phyloP scores from a whole-genome alignment of 2,329 filamentous ascomycete genomes.

The Geosmithia morbida region DNA sequence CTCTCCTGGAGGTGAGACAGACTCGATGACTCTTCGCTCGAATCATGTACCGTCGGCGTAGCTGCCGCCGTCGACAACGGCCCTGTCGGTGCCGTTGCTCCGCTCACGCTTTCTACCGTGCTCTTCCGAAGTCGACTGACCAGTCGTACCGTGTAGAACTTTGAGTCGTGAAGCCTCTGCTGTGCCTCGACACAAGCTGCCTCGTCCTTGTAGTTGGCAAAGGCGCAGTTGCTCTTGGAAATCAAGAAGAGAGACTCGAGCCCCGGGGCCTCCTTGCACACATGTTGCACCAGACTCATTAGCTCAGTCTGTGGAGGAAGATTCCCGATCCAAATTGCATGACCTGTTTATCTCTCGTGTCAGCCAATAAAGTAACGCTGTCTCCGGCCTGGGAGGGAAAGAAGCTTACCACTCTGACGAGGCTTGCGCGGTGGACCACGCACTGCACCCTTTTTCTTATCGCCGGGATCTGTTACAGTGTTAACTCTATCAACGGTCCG shows the following conservation, averaged over 20 bases:
- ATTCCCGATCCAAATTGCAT: conserved; percentile 94
- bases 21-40: neutral
- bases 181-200: conserved; percentile 61
- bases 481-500: neutral
- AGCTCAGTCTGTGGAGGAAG: conserved; percentile 72
- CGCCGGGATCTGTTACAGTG: neutral
- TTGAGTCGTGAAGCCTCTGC: conserved; percentile 76
- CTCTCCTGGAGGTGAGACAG: neutral
- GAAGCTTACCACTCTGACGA: conserved; percentile 42
- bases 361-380: conserved; percentile 3
- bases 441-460: conserved; percentile 10
- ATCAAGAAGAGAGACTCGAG: conserved; percentile 89
- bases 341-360: conserved; percentile 32
- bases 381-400: neutral
- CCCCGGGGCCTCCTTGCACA: conserved; percentile 63
- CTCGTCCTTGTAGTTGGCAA: conserved; percentile 87
- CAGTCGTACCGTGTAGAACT: conserved; percentile 71
- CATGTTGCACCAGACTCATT: conserved; percentile 77
- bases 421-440: conserved; percentile 24
- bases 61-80: conserved; percentile 28
- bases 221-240: conserved; percentile 93
- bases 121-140: conserved; percentile 67
- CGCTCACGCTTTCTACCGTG: conserved; percentile 27
- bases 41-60: conserved; percentile 1
- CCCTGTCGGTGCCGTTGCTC: conserved; percentile 37